Conservation (phyloP, 1,284 basidiomycete genomes). For the Phellopilus nigrolimitatus region DNA sequence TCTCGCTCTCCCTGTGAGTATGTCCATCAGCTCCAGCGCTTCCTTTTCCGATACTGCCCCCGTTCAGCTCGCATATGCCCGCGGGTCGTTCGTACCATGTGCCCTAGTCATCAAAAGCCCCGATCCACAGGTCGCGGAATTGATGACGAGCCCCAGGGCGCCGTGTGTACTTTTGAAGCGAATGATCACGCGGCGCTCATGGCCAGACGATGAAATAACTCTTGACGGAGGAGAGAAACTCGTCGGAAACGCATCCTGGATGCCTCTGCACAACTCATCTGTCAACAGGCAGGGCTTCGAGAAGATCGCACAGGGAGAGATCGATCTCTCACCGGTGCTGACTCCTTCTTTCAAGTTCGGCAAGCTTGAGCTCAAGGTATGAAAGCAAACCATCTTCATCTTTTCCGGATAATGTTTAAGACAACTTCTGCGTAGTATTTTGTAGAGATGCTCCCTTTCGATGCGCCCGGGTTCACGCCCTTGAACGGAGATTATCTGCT, state of each 20-base stretch:
- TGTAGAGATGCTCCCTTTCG: conserved; percentile 8
- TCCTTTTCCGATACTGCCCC: background rate
- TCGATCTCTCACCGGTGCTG: conserved; percentile 2
- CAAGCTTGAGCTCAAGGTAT: conserved; percentile 14
- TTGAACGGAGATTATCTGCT: background rate
- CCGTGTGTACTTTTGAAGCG: conserved; percentile 6
- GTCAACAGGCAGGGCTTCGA: background rate
- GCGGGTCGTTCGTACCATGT: conserved; percentile 16
- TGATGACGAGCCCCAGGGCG: conserved; percentile 1
- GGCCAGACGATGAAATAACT: conserved; percentile 5
- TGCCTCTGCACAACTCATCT: background rate
- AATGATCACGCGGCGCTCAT: conserved; percentile 1
- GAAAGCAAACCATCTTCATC: background rate
- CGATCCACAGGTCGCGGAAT: conserved; percentile 7
- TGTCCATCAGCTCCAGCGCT: background rate
- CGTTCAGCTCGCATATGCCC: conserved; percentile 14
- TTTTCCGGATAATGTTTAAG: background rate
- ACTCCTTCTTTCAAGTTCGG: conserved; percentile 15
- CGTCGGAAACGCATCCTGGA: conserved; percentile 10
- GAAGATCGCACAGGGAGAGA: conserved; percentile 12
- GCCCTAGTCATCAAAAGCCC: conserved; percentile 5
- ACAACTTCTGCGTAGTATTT: conserved; percentile 13
- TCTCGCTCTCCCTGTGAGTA: conserved; percentile 14
- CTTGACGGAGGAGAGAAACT: conserved; percentile 8
- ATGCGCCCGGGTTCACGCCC: conserved; percentile 6